Evolutionary conservation across 2,329 filamentous ascomycete genomes (phyloP).

Genomic region (Emericellopsis cladophorae): DNA sequence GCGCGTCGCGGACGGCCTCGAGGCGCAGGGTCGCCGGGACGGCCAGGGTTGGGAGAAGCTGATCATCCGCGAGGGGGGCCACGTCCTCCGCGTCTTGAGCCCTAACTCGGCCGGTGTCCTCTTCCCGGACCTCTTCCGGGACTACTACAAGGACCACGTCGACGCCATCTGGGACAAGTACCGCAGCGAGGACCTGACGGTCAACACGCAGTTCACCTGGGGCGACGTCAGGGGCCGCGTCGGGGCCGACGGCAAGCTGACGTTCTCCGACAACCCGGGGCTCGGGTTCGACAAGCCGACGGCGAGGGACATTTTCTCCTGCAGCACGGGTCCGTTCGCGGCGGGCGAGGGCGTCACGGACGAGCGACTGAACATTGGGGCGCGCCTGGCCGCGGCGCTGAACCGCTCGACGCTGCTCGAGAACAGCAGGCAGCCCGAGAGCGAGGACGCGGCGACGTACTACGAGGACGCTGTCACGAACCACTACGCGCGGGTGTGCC

Average conservation of each 20-base stretch:
- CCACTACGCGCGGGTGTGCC: conserved; percentile 54
- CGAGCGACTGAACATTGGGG: conserved; percentile 50
- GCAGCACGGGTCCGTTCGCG: conserved; percentile 44
- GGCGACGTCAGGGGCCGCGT: conserved; percentile 33
- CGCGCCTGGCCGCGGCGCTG: conserved; percentile 63
- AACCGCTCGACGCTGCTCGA: conserved; percentile 58
- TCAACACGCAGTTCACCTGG: conserved; percentile 42
- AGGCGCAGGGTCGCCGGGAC: conserved; percentile 29
- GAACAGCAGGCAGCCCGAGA: conserved; percentile 36
- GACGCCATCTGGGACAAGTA: conserved; percentile 40
- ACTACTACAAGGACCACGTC: conserved; percentile 38
- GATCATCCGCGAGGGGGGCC: conserved; percentile 25
- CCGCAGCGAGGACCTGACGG: conserved; percentile 23
- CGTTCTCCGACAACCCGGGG: conserved; percentile 19
- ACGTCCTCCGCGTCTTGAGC: conserved; percentile 35
- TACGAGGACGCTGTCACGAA: conserved; percentile 46
- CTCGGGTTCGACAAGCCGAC: conserved; percentile 32
- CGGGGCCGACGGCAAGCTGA: conserved; percentile 18
- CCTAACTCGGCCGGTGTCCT: conserved; percentile 36
- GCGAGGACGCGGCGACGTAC: conserved; percentile 33
- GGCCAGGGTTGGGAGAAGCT: conserved; percentile 39
- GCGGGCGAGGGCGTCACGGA: conserved; percentile 24
- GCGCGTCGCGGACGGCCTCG: conserved; percentile 28
- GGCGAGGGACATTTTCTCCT: conserved; percentile 36
- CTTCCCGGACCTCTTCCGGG: conserved; percentile 28